Evolutionary conservation across 2,329 filamentous ascomycete species (phyloP).

Genomic region (Colletotrichum spinosum): DNA sequence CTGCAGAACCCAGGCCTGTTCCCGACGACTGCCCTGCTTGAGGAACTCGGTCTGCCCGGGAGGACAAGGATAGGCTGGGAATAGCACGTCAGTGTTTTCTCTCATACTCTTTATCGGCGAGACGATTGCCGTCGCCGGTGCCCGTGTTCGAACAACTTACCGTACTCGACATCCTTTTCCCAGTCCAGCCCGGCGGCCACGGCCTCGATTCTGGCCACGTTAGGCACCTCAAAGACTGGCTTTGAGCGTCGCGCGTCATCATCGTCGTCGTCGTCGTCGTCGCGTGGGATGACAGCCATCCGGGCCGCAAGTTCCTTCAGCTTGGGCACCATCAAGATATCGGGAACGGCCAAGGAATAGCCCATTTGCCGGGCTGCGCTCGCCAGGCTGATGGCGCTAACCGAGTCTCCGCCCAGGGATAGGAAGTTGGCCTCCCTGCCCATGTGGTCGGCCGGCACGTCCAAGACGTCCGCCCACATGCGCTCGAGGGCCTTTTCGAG

Average conservation of each 20-base stretch:
- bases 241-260: background rate
- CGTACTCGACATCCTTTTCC: slow-evolving; percentile 36
- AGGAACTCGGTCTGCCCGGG: slow-evolving; percentile 47
- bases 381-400: slow-evolving; percentile 58
- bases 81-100: too few relatives aligned
- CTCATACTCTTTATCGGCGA: too few relatives aligned
- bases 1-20: slow-evolving; percentile 42
- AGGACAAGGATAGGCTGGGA: slow-evolving; percentile 44
- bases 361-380: slow-evolving; percentile 45
- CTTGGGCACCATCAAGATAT: slow-evolving; percentile 40
- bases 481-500: background rate
- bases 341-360: slow-evolving; percentile 41
- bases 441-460: slow-evolving; percentile 4
- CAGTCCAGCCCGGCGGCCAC: slow-evolving; percentile 1
- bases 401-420: slow-evolving; percentile 51
- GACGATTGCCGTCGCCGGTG: too few relatives aligned
- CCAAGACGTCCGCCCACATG: background rate
- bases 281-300: background rate
- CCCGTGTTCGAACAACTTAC: slow-evolving; percentile 2
- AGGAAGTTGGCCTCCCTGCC: slow-evolving; percentile 48
- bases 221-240: slow-evolving; percentile 2
- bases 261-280: too few relatives aligned
- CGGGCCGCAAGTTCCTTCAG: slow-evolving; percentile 34
- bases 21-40: slow-evolving; percentile 39
- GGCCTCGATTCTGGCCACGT: background rate